Evolutionary conservation across 2,329 filamentous ascomycete genomes (phyloP).

Genomic region (Microsporum audouinii): DNA sequence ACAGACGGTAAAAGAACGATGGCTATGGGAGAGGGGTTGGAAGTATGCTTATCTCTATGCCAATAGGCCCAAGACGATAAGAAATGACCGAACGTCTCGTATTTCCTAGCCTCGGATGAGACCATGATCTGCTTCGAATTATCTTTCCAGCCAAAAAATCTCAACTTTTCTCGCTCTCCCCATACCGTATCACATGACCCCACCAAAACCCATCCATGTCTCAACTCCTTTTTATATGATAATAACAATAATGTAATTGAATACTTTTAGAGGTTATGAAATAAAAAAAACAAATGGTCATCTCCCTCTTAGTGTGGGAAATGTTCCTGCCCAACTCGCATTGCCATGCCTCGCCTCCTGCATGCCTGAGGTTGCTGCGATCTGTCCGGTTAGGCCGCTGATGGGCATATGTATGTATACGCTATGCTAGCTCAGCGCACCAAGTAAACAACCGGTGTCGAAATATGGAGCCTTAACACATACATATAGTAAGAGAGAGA

Average conservation of each 20-base stretch:
- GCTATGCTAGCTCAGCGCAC: neutral
- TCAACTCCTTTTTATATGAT: neutral
- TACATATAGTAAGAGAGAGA: too few species aligned
- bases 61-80: too few species aligned
- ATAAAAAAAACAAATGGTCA: too few species aligned
- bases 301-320: neutral
- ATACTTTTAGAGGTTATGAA: too few species aligned
- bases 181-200: neutral
- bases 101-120: neutral
- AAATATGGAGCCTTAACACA: neutral
- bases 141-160: neutral
- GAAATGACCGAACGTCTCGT: neutral
- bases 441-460: neutral
- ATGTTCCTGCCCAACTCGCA: neutral
- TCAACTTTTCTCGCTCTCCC: neutral
- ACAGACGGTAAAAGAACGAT: too few species aligned
- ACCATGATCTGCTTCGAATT: neutral
- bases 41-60: neutral
- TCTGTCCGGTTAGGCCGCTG: neutral
- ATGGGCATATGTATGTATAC: neutral
- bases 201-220: neutral
- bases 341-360: neutral
- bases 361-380: neutral
- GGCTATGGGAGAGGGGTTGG: too few species aligned
- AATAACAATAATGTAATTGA: too few species aligned